phyloP scores from a whole-genome alignment of 352 stramenopile species.

The Globisporangium carolinianum region DNA sequence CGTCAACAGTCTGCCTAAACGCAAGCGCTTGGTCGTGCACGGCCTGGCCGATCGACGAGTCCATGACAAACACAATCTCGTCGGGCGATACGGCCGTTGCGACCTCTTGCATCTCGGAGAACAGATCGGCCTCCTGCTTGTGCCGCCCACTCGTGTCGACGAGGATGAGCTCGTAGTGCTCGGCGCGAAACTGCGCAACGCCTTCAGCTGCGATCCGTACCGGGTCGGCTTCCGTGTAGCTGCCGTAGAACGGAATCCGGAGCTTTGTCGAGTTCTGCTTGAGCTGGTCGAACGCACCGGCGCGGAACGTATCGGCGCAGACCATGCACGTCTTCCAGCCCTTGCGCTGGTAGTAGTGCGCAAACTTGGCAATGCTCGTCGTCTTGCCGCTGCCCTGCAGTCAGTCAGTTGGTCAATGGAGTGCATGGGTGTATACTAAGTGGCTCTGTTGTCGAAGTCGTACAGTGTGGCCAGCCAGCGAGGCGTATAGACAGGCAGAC shows the following conservation, averaged over 20 bases:
- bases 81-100: conserved; percentile 92
- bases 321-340: conserved; percentile 99
- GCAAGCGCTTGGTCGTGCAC: conserved; percentile 95
- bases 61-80: conserved; percentile 99
- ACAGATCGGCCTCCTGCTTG: conserved; percentile 96
- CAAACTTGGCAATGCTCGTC: conserved; percentile 99
- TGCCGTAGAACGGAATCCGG: conserved; percentile 97
- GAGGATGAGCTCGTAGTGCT: conserved; percentile 99
- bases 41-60: conserved; percentile 98
- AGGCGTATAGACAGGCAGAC: neutral
- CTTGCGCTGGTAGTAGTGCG: conserved; percentile 97
- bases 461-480: neutral
- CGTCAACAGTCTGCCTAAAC: conserved; percentile 94
- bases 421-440: neutral
- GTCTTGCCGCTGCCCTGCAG: conserved; percentile 97
- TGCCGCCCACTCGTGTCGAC: conserved; percentile 98
- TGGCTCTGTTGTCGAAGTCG: no score
- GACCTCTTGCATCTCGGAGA: conserved; percentile 99
- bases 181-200: conserved; percentile 93
- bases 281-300: conserved; percentile 98
- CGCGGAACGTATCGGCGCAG: conserved; percentile 98
- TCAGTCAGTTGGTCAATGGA: neutral
- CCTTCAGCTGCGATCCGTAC: conserved; percentile 97
- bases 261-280: conserved; percentile 99
- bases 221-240: conserved; percentile 97